A percentile compares a stretch with the other conserved stretches of the same genome.
Conservation (phyloP, 2,329 filamentous ascomycete genomes). For the Curvularia spicifera region DNA sequence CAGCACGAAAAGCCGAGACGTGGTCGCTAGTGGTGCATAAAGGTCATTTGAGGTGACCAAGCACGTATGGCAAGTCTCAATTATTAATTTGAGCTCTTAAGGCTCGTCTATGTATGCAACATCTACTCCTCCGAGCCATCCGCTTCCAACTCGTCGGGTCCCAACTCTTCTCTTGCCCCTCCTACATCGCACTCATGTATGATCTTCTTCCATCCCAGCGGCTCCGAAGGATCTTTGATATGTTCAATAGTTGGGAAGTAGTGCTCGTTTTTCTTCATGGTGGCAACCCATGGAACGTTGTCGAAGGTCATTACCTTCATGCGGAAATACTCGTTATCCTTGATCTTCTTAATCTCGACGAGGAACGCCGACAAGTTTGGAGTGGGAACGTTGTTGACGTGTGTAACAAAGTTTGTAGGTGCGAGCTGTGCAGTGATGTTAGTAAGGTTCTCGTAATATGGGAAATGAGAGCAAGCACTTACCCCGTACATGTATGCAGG, state of each 20-base stretch:
- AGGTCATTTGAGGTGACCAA: not conserved
- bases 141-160: slow-evolving; percentile 36
- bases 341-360: slow-evolving; percentile 80
- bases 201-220: slow-evolving; percentile 64
- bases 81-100: not conserved
- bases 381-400: slow-evolving; percentile 88
- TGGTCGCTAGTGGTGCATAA: not conserved
- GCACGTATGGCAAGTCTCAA: not conserved
- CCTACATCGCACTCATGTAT: slow-evolving; percentile 59
- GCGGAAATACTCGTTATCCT: slow-evolving; percentile 97
- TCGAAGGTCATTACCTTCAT: slow-evolving; percentile 98
- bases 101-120: slow-evolving; percentile 1
- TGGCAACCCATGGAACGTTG: slow-evolving; percentile 98
- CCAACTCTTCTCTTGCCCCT: slow-evolving; percentile 43
- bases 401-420: slow-evolving; percentile 96
- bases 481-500: slow-evolving; percentile 47
- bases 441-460: slow-evolving; percentile 50
- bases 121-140: slow-evolving; percentile 31
- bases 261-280: slow-evolving; percentile 99
- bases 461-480: slow-evolving; percentile 28
- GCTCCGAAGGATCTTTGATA: slow-evolving; percentile 60
- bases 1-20: not conserved
- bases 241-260: slow-evolving; percentile 78
- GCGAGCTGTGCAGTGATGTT: slow-evolving; percentile 70
- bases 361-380: slow-evolving; percentile 83